phyloP scores from a whole-genome alignment of 1,139 yeast genomes.

The Ogataea hybrid region DNA sequence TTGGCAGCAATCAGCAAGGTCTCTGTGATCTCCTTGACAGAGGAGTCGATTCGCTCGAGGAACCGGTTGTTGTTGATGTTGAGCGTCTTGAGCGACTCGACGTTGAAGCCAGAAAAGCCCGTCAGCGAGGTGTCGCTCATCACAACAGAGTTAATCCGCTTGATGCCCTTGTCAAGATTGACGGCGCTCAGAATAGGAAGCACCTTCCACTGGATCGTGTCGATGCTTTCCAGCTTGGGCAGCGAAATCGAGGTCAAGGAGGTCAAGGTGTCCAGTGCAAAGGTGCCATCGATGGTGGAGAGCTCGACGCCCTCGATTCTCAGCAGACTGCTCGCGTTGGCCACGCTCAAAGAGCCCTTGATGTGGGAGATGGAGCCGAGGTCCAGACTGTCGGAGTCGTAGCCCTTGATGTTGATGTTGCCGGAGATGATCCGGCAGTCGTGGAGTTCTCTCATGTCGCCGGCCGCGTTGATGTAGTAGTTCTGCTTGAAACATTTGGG shows the following conservation, averaged over 20 bases:
- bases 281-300: conserved; percentile 44
- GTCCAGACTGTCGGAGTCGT: conserved; percentile 47
- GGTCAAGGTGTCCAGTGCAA: conserved; percentile 55
- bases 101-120: conserved; percentile 58
- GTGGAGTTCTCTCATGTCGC: conserved; percentile 43
- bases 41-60: conserved; percentile 55
- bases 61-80: conserved; percentile 73
- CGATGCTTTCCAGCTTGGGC: conserved; percentile 50
- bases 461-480: conserved; percentile 37
- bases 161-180: conserved; percentile 48
- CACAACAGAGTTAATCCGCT: conserved; percentile 49
- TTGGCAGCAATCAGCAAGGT: conserved; percentile 65
- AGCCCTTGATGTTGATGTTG: conserved; percentile 45
- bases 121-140: conserved; percentile 71
- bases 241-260: conserved; percentile 56
- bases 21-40: conserved; percentile 50
- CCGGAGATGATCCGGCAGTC: conserved; percentile 53
- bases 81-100: conserved; percentile 49
- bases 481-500: conserved; percentile 36
- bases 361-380: conserved; percentile 49
- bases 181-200: conserved; percentile 68
- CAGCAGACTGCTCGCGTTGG: conserved; percentile 52
- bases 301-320: conserved; percentile 54
- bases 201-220: conserved; percentile 60
- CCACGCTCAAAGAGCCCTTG: conserved; percentile 55